phyloP scores from a whole-genome alignment of 2,329 filamentous ascomycete species.

The Calonectria pseudoreteaudii region DNA sequence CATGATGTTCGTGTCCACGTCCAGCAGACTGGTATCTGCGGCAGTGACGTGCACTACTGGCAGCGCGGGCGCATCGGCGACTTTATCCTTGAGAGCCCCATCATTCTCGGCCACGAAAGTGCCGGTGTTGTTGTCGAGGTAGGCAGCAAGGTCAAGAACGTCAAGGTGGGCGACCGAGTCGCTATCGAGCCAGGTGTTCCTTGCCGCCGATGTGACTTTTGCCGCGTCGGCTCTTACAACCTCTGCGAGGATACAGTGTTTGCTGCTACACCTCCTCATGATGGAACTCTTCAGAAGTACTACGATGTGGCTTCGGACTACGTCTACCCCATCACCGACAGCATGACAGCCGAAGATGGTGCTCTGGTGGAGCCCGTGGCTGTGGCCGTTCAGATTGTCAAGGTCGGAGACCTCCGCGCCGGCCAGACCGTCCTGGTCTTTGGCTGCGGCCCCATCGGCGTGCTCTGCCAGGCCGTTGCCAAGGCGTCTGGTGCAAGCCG shows the following conservation, averaged over 20 bases:
- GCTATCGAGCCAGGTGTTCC: constrained; percentile 61
- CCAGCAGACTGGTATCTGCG: constrained; percentile 60
- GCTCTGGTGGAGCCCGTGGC: constrained; percentile 24
- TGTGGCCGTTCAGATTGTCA: constrained; percentile 22
- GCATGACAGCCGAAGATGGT: constrained; percentile 18
- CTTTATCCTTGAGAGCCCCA: constrained; percentile 18
- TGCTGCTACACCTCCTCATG: constrained; percentile 20
- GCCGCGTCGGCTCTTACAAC: constrained; percentile 51
- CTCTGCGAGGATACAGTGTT: constrained; percentile 21
- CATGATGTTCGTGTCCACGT: constrained; percentile 58
- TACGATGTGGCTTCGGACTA: constrained; percentile 18
- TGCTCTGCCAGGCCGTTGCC: constrained; percentile 58
- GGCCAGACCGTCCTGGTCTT: constrained; percentile 23
- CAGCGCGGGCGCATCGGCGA: constrained; percentile 58
- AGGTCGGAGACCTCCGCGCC: constrained; percentile 2
- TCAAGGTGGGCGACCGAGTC: constrained; percentile 45
- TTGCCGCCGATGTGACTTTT: constrained; percentile 56
- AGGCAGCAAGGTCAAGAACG: constrained; percentile 16
- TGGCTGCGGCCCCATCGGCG: constrained; percentile 23
- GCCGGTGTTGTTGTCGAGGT: constrained; percentile 16
- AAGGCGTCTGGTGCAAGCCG: constrained; percentile 56
- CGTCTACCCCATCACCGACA: constrained; percentile 12
- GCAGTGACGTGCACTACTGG: constrained; percentile 61
- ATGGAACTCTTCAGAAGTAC: constrained; percentile 25
- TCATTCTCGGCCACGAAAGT: constrained; percentile 21